Percentiles rank a stretch among this genome's conserved stretches.
Evolutionary conservation across 1,284 basidiomycete genomes (phyloP).

Genomic region (Cutaneotrichosporon sp.): DNA sequence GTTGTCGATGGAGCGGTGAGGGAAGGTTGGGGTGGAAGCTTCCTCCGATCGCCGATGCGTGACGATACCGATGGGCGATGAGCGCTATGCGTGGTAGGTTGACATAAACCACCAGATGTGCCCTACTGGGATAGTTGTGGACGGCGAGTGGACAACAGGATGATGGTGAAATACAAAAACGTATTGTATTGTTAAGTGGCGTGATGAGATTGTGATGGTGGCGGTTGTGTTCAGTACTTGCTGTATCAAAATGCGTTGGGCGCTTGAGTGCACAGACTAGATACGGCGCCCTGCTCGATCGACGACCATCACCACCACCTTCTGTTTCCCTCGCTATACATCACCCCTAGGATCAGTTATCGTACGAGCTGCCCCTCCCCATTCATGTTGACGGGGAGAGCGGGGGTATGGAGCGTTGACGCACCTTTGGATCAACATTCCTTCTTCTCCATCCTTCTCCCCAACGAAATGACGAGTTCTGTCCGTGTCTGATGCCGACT

Average conservation of each 20-base stretch:
- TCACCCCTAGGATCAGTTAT: background rate
- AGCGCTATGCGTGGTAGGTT: too few species aligned
- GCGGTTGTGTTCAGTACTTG: too few species aligned
- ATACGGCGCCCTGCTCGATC: too few species aligned
- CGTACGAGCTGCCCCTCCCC: background rate
- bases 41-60: background rate
- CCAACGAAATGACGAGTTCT: background rate
- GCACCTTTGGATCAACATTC: background rate
- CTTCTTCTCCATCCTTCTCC: background rate
- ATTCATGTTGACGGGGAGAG: background rate
- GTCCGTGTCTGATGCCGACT: background rate
- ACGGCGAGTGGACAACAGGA: too few species aligned
- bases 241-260: too few species aligned
- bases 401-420: background rate
- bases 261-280: too few species aligned
- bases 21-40: background rate
- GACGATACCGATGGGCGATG: background rate
- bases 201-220: too few species aligned
- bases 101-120: too few species aligned
- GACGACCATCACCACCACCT: background rate
- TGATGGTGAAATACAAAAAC: too few species aligned
- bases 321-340: background rate
- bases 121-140: too few species aligned
- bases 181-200: too few species aligned
- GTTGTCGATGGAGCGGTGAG: background rate